Percentiles rank a stretch among this genome's conserved stretches.
Conservation (phyloP, 768 basidiomycete species). For the Arthromyces matolae region DNA sequence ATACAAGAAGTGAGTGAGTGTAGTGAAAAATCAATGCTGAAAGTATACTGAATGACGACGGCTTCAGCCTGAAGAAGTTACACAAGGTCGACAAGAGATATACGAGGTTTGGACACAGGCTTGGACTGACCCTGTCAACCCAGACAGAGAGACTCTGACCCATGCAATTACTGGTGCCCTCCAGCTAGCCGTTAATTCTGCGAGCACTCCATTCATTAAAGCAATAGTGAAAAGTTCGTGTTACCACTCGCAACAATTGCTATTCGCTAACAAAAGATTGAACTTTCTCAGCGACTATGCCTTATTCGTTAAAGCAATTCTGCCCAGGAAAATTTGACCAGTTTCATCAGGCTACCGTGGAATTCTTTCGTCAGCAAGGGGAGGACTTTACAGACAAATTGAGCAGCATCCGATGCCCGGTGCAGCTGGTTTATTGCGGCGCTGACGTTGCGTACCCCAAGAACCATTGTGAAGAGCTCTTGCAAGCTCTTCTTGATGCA, state of each 20-base stretch:
- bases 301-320: conserved; percentile 24
- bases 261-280: conserved; percentile 14
- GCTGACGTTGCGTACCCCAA: conserved; percentile 35
- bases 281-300: conserved; percentile 16
- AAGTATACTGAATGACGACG: background rate
- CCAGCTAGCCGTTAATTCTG: conserved; percentile 31
- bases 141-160: conserved; percentile 3
- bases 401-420: conserved; percentile 25
- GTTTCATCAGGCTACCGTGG: conserved; percentile 29
- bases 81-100: conserved; percentile 33
- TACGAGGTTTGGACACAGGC: conserved; percentile 11
- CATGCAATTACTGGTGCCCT: conserved; percentile 4
- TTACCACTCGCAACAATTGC: background rate
- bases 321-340: conserved; percentile 24
- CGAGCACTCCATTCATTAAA: conserved; percentile 17
- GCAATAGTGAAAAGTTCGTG: conserved; percentile 18
- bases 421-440: conserved; percentile 30
- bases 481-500: conserved; percentile 21
- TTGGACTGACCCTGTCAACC: conserved; percentile 1
- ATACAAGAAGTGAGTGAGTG: conserved; percentile 26
- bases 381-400: conserved; percentile 20
- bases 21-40: too few species aligned
- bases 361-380: conserved; percentile 27
- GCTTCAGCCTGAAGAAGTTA: conserved; percentile 28
- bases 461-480: conserved; percentile 23